Percentiles rank a stretch among this genome's conserved stretches.
These are phyloP conservation scores for Irpex lacteus DNA, from an alignment of 1,284 basidiomycete genomes.

Conservation along the genomic window DNA sequence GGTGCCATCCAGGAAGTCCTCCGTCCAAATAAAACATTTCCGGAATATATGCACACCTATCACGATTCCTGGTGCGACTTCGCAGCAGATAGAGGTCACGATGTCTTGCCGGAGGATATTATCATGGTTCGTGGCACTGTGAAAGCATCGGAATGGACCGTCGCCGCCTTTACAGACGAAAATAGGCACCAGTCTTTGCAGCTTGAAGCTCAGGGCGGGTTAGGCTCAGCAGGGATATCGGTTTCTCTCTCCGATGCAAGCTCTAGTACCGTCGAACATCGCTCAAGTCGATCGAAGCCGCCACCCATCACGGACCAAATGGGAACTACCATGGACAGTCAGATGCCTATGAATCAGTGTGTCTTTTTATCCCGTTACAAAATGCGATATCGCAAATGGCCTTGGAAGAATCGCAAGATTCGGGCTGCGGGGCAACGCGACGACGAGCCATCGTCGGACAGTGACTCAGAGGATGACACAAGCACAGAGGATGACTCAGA, in stretches of 20 bases:
- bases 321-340: background rate
- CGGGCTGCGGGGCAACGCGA: background rate
- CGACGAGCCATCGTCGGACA: background rate
- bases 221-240: background rate
- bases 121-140: constrained; percentile 15
- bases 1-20: background rate
- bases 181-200: constrained; percentile 3
- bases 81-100: background rate
- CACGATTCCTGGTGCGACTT: constrained; percentile 6
- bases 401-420: background rate
- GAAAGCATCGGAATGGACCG: constrained; percentile 13
- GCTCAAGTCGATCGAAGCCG: constrained; percentile 2
- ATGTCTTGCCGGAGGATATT: constrained; percentile 6
- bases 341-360: constrained; percentile 6
- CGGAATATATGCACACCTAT: constrained; percentile 2
- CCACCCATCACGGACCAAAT: background rate
- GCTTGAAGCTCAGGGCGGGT: background rate
- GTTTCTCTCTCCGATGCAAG: background rate
- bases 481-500: background rate
- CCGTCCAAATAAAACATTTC: background rate
- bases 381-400: constrained; percentile 2
- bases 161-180: constrained; percentile 12
- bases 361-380: constrained; percentile 14
- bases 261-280: constrained; percentile 3
- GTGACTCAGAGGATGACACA: background rate